Evolutionary conservation across 169 alveolate species (phyloP), one percentile per base, ranked within the genome.

Genomic region (Perkinsus olseni): DNA sequence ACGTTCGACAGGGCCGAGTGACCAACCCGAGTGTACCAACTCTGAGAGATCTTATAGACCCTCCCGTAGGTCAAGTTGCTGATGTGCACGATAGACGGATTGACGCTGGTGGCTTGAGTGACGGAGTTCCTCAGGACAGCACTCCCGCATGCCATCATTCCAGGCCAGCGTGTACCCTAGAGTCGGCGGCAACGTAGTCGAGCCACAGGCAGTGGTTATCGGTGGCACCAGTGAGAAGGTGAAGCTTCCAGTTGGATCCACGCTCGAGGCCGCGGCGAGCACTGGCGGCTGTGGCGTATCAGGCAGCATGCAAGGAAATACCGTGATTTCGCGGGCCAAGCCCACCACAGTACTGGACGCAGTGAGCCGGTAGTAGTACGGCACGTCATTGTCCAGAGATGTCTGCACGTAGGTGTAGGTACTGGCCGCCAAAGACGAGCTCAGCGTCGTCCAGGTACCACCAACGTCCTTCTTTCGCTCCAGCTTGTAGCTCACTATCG

Each of bases 121-220:
- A 91, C 21, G 62, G 92, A 20, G 74, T 91, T 38, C 38, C 39
- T 50, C 0, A 38, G 74, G 51, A 39, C 92, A 38, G 93, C 91
- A 13, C 94, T 91, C 0, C 95, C 95, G n/a, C 40, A 51, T n/a
- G 13, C 95, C 95, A 92, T 94, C 74, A 82, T 94, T 93, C 74
- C 92, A 28, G 21, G 74, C 37, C 50, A 91, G 74, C 50, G 39
- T 40, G 20, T 38, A 91, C 38, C 39, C 39, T 38, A 91, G 31
- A 39, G 50, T 91, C 6, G 82, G 82, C 31, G 82, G 82, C 34
- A 62, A 62, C 82, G 82, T 38, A 38, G 0, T 10, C 36, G 92
- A 24, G 74, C 38, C 92, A 38, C 92, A 40, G 28, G 38, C 50
- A 0, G 38, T 91, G 38, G 74, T 91, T 17, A 11, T 40, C 74